Percentiles rank a stretch among this genome's conserved stretches.
Conservation (phyloP, 306 rosid species). For the Hippophae gyantsensis region DNA sequence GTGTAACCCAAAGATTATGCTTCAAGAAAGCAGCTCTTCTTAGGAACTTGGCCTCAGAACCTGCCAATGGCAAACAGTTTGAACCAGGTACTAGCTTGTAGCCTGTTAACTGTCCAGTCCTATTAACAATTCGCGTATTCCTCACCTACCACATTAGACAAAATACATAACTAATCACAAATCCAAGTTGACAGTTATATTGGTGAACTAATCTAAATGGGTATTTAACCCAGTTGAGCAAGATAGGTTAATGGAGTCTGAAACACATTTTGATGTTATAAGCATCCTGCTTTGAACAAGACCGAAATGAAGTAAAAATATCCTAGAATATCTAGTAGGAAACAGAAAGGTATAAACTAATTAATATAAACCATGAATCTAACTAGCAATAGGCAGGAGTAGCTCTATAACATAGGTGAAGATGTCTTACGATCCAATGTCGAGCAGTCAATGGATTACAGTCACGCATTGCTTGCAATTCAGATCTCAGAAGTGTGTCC, state of each 20-base stretch:
- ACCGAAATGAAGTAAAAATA: background rate
- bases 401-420: constrained; percentile 11
- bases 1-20: constrained; percentile 85
- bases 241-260: too few species aligned
- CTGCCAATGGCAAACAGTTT: constrained; percentile 66
- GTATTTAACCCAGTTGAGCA: too few species aligned
- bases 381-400: background rate
- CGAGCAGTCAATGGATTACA: constrained; percentile 72
- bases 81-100: constrained; percentile 78
- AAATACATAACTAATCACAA: constrained; percentile 1
- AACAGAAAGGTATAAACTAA: background rate
- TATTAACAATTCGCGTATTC: constrained; percentile 62
- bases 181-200: background rate
- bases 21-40: constrained; percentile 81
- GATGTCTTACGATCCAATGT: constrained; percentile 76
- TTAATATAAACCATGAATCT: background rate
- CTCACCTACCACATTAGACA: constrained; percentile 40
- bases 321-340: background rate
- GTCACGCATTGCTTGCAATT: constrained; percentile 69
- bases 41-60: constrained; percentile 70
- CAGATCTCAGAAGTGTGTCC: constrained; percentile 64
- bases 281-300: background rate
- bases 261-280: too few species aligned
- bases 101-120: constrained; percentile 78
- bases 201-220: background rate